Evolutionary conservation across 805 yeast genomes (phyloP).

Genomic region (Cyberlindnera meyerae): DNA sequence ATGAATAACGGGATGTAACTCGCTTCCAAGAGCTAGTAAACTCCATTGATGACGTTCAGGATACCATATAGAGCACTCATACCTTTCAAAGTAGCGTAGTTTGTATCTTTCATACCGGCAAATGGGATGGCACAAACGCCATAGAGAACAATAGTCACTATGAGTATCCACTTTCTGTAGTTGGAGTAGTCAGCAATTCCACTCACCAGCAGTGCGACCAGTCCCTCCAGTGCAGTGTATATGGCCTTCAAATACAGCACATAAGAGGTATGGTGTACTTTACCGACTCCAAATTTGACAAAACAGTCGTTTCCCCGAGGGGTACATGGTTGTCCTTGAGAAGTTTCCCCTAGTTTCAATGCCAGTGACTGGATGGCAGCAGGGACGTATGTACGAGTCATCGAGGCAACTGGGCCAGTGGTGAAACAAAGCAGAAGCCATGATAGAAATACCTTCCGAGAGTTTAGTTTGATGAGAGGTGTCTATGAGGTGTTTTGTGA

Average conservation of each 20-base stretch:
- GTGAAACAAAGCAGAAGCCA: constrained; percentile 38
- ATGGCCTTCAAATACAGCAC: constrained; percentile 35
- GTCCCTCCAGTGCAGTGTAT: constrained; percentile 35
- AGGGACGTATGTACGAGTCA: constrained; percentile 37
- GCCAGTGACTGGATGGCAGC: constrained; percentile 37
- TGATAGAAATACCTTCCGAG: constrained; percentile 16
- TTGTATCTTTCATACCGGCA: constrained; percentile 26
- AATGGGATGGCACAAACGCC: constrained; percentile 35
- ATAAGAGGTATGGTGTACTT: constrained; percentile 33
- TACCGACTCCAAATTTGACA: constrained; percentile 31
- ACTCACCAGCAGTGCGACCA: constrained; percentile 32
- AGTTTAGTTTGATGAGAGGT: background rate
- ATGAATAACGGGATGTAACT: constrained; percentile 38
- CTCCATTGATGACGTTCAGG: constrained; percentile 27
- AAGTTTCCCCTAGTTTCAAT: constrained; percentile 27
- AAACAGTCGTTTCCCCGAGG: constrained; percentile 34
- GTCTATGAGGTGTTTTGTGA: too few relatives aligned
- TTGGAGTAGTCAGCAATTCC: constrained; percentile 38
- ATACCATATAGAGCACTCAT: constrained; percentile 31
- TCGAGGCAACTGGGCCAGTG: constrained; percentile 39
- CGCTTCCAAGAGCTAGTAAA: constrained; percentile 35
- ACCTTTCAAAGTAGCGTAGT: constrained; percentile 23
- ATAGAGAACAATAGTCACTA: constrained; percentile 29
- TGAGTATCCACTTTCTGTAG: constrained; percentile 31
- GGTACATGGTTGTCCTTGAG: constrained; percentile 25